Conservation (phyloP, 768 basidiomycete genomes). For the Rhodosporidiobolus odoratus region DNA sequence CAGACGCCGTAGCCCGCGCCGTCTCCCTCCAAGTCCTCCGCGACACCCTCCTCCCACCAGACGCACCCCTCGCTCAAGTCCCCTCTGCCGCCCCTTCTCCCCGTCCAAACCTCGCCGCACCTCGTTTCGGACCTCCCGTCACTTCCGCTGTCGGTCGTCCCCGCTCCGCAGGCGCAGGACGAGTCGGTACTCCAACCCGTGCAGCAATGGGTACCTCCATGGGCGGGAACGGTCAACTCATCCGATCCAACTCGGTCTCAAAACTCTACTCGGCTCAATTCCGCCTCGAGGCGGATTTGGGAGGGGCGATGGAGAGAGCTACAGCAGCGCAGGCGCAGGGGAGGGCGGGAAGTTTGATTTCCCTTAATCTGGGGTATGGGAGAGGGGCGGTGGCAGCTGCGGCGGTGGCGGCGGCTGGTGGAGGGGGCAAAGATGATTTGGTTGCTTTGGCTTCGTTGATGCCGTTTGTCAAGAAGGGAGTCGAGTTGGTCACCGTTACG, state of each 20-base stretch:
- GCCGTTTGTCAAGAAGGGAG: slow-evolving; percentile 61
- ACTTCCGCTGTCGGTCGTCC: background rate
- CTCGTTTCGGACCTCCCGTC: slow-evolving; percentile 28
- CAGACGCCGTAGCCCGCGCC: slow-evolving; percentile 65
- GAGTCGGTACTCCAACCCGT: slow-evolving; percentile 31
- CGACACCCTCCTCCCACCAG: slow-evolving; percentile 62
- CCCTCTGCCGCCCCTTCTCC: slow-evolving; percentile 23
- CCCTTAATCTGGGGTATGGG: too few relatives aligned
- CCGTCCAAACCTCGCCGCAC: slow-evolving; percentile 28
- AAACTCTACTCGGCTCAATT: slow-evolving; percentile 36
- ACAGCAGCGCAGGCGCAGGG: too few relatives aligned
- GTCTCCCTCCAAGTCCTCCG: slow-evolving; percentile 77
- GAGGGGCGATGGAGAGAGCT: background rate
- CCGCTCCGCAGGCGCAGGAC: background rate
- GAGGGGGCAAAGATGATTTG: slow-evolving; percentile 16
- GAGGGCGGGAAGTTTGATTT: too few relatives aligned
- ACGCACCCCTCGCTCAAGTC: slow-evolving; percentile 30
- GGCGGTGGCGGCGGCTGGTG: background rate
- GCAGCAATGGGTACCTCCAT: too few relatives aligned
- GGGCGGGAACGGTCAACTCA: too few relatives aligned
- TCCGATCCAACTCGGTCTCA: slow-evolving; percentile 36
- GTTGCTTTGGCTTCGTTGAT: background rate
- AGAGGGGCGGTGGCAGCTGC: background rate
- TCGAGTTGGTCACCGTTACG: slow-evolving; percentile 75
- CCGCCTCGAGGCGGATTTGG: slow-evolving; percentile 27